These are phyloP conservation scores for Lactarius trivialis DNA, from an alignment of 768 basidiomycete species.

Conservation along the genomic window DNA sequence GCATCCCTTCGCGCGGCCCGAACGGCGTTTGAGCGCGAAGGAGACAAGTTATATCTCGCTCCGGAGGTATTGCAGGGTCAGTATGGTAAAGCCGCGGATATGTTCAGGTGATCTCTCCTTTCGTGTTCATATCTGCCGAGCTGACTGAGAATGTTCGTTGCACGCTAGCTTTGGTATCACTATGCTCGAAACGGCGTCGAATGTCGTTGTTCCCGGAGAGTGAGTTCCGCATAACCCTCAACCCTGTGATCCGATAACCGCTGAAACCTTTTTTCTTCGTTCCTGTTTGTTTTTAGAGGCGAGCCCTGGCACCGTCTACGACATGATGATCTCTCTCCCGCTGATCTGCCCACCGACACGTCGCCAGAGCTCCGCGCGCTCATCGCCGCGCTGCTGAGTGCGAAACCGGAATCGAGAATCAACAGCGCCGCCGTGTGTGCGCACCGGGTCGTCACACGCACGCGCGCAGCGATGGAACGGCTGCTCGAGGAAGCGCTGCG, in stretches of 20 bases:
- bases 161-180: constrained; percentile 82
- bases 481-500: constrained; percentile 33
- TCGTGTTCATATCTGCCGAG: neutral
- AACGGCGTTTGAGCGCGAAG: constrained; percentile 83
- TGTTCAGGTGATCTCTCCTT: constrained; percentile 71
- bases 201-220: constrained; percentile 97
- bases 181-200: constrained; percentile 90
- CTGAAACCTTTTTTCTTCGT: neutral
- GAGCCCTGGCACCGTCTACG: constrained; percentile 91
- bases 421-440: constrained; percentile 48
- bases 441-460: constrained; percentile 59
- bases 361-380: constrained; percentile 53
- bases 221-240: constrained; percentile 39
- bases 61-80: constrained; percentile 89
- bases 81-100: constrained; percentile 91
- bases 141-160: constrained; percentile 1
- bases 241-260: neutral
- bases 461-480: constrained; percentile 57
- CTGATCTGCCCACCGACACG: constrained; percentile 56
- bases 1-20: constrained; percentile 12
- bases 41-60: constrained; percentile 95
- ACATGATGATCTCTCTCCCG: constrained; percentile 84
- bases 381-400: constrained; percentile 72
- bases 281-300: constrained; percentile 47
- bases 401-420: constrained; percentile 55